A percentile compares a stretch with the other conserved stretches of the same genome.
phyloP scores from a whole-genome alignment of 768 basidiomycete genomes.

The Leccinum truebloodii region DNA sequence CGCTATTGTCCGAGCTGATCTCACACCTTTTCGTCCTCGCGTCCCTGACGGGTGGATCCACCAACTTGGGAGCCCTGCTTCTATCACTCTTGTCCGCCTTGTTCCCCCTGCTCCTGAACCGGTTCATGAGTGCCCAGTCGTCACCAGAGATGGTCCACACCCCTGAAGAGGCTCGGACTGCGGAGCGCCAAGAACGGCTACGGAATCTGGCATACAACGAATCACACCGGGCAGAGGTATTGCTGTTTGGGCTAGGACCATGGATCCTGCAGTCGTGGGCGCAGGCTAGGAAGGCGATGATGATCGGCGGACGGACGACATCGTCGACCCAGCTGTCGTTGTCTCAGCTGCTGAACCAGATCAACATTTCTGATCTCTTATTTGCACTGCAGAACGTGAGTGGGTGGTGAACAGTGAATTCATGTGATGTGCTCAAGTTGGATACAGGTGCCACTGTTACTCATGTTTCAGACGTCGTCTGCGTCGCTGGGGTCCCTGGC shows the following conservation, averaged over 20 bases:
- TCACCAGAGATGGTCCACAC: conserved; percentile 48
- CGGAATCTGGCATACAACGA: conserved; percentile 76
- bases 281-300: conserved; percentile 55
- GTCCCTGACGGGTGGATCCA: conserved; percentile 56
- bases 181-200: conserved; percentile 73
- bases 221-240: conserved; percentile 73
- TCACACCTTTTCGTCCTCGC: conserved; percentile 71
- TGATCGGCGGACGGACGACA: conserved; percentile 53
- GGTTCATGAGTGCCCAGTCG: conserved; percentile 44
- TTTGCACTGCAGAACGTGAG: conserved; percentile 71
- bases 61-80: conserved; percentile 56
- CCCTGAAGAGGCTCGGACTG: conserved; percentile 59
- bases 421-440: background rate
- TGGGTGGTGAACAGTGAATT: conserved; percentile 9
- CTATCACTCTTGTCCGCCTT: conserved; percentile 62
- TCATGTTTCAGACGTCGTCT: conserved; percentile 70
- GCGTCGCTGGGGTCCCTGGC: conserved; percentile 81
- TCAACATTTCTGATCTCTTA: conserved; percentile 64
- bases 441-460: conserved; percentile 67
- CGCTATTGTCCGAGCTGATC: conserved; percentile 66
- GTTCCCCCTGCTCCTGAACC: conserved; percentile 59
- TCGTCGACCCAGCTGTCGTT: conserved; percentile 40
- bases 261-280: conserved; percentile 86
- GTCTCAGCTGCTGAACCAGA: conserved; percentile 50
- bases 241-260: conserved; percentile 78